phyloP scores from a whole-genome alignment of 192 early-diverging fungal genomes.

The Podila horticola region DNA sequence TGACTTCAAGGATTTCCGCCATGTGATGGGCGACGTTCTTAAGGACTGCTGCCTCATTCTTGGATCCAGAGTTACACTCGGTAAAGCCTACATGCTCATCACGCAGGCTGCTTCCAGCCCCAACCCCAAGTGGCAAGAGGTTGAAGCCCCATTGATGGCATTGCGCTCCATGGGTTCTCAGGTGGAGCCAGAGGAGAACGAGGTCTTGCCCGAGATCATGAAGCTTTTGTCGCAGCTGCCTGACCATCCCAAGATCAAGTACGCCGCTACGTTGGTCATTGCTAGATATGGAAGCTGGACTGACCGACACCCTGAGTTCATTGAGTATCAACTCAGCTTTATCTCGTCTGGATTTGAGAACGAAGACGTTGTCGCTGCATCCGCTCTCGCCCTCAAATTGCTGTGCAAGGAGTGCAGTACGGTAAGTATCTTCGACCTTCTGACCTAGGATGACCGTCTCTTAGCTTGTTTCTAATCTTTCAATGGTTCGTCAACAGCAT shows the following conservation, averaged over 20 bases:
- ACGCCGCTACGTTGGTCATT: constrained; percentile 96
- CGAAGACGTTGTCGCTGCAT: constrained; percentile 83
- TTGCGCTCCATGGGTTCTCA: constrained; percentile 93
- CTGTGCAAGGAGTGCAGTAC: constrained; percentile 91
- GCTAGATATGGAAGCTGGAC: constrained; percentile 97
- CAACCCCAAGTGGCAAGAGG: constrained; percentile 83
- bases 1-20: constrained; percentile 96
- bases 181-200: constrained; percentile 74
- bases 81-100: constrained; percentile 54
- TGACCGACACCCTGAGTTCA: constrained; percentile 83
- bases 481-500: constrained; percentile 50
- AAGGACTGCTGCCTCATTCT: constrained; percentile 93
- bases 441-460: too few relatives aligned
- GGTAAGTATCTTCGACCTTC: constrained; percentile 57
- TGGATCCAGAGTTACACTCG: constrained; percentile 79
- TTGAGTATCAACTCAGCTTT: constrained; percentile 93
- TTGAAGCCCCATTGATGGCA: constrained; percentile 96
- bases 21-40: constrained; percentile 95
- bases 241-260: constrained; percentile 92
- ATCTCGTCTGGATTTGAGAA: constrained; percentile 93
- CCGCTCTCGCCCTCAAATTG: constrained; percentile 87
- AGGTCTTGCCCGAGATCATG: constrained; percentile 93
- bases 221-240: constrained; percentile 87
- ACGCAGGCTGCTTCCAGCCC: constrained; percentile 52
- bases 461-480: too few relatives aligned